These are phyloP conservation scores for Emmonsiellopsis sp. DNA, from an alignment of 2,329 filamentous ascomycete genomes.

Conservation along the genomic window DNA sequence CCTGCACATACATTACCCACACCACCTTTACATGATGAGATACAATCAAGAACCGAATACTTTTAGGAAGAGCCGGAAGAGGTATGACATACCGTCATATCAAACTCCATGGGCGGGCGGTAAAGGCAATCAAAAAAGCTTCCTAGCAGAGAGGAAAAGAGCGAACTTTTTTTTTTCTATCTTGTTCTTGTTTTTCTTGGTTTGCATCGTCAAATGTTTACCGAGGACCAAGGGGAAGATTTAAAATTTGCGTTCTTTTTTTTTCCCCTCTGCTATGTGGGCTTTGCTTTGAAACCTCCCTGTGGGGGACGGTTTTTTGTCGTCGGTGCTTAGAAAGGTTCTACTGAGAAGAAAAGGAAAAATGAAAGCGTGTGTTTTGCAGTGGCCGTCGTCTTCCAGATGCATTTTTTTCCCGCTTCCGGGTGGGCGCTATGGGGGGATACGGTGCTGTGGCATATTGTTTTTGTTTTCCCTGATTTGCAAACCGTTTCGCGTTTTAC, in stretches of 20 bases:
- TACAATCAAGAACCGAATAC: slow-evolving; percentile 29
- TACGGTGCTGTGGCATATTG: not conserved
- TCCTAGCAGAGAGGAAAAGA: not conserved
- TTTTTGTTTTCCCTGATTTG: not conserved
- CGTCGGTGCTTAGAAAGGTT: slow-evolving; percentile 42
- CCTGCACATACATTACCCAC: not conserved
- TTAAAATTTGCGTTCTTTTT: slow-evolving; percentile 5
- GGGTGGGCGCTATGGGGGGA: not conserved
- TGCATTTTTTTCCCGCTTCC: not conserved
- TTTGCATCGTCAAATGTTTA: slow-evolving; percentile 14
- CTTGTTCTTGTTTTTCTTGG: not conserved
- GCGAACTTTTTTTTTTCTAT: not conserved
- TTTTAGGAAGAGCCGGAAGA: slow-evolving; percentile 42
- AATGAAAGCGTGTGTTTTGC: not conserved
- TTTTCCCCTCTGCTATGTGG: slow-evolving; percentile 12
- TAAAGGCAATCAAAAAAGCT: not conserved
- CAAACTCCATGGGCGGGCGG: not conserved
- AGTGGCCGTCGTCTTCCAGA: not conserved
- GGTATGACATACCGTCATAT: slow-evolving; percentile 28
- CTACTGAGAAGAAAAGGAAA: slow-evolving; percentile 27
- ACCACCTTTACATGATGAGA: slow-evolving; percentile 32
- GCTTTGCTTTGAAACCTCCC: slow-evolving; percentile 5
- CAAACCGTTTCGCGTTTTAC: not conserved
- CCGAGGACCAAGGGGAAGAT: not conserved
- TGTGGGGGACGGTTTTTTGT: slow-evolving; percentile 18